Percentiles rank a stretch among this genome's conserved stretches.
phyloP scores from a whole-genome alignment of 768 basidiomycete species.

The Cystobasidium onofrii region DNA sequence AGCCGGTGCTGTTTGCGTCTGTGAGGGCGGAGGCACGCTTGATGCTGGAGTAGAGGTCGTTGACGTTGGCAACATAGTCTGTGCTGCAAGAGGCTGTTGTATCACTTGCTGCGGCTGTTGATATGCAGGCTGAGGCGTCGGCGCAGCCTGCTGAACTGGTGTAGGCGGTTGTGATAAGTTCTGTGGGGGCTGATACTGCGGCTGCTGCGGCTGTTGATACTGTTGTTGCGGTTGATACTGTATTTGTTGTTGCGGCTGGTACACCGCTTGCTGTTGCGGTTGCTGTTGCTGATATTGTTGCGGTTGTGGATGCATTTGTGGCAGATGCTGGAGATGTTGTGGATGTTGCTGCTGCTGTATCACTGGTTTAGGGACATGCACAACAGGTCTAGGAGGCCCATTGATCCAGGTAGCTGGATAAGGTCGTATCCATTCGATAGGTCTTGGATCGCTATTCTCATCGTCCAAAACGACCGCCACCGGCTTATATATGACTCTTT shows the following conservation, averaged over 20 bases:
- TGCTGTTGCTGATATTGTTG: slow-evolving; percentile 9
- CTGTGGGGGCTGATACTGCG: background rate
- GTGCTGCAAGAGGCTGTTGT: background rate
- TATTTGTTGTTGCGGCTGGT: slow-evolving; percentile 6
- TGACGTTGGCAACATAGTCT: background rate
- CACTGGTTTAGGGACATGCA: background rate
- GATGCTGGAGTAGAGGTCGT: background rate
- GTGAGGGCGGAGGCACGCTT: background rate
- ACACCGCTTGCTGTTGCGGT: background rate
- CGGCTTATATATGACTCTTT: slow-evolving; percentile 26
- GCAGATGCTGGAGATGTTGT: background rate
- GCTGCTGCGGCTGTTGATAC: background rate
- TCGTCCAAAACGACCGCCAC: slow-evolving; percentile 29
- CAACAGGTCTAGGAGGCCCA: background rate
- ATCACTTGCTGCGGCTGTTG: background rate
- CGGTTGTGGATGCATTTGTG: background rate
- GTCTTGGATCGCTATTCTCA: slow-evolving; percentile 17
- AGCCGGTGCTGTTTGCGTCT: background rate
- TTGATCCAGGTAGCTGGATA: slow-evolving; percentile 8
- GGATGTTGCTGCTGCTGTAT: background rate
- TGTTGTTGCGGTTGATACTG: background rate
- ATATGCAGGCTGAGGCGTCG: background rate
- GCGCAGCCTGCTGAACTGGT: background rate
- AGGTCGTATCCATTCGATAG: slow-evolving; percentile 21
- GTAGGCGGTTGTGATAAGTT: background rate